Evolutionary conservation across 352 stramenopile genomes (phyloP).

Genomic region (Pythium dissimile): DNA sequence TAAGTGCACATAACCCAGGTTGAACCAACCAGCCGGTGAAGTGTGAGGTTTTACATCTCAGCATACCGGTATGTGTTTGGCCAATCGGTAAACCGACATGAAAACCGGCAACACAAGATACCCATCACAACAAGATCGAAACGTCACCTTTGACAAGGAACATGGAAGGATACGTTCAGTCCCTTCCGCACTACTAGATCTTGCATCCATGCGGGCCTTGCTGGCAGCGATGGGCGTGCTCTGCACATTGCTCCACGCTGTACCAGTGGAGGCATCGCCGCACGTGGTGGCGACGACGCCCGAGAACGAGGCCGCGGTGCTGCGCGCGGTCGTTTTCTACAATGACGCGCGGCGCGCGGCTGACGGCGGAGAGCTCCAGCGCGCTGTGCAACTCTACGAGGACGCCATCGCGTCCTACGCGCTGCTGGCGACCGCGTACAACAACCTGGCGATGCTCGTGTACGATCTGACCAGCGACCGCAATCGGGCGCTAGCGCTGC

Average conservation of each 20-base stretch:
- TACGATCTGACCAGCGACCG: constrained; percentile 18
- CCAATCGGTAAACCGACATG: constrained; percentile 7
- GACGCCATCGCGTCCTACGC: constrained; percentile 47
- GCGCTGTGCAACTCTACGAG: constrained; percentile 36
- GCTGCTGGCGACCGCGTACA: constrained; percentile 54
- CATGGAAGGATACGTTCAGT: constrained; percentile 18
- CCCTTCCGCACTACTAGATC: background rate
- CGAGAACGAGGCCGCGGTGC: constrained; percentile 12
- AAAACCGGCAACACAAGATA: constrained; percentile 8
- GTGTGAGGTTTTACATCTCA: background rate
- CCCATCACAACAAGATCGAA: background rate
- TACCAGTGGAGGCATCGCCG: background rate
- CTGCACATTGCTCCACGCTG: no score
- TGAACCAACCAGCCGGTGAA: background rate
- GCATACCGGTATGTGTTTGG: constrained; percentile 4
- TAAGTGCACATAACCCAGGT: constrained; percentile 2
- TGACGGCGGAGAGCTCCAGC: constrained; percentile 4
- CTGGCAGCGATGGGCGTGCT: no score
- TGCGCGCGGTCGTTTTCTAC: constrained; percentile 10
- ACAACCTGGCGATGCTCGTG: constrained; percentile 75
- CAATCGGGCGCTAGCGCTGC: constrained; percentile 32
- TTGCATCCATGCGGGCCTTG: no score
- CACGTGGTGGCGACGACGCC: constrained; percentile 9
- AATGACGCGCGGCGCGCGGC: constrained; percentile 5
- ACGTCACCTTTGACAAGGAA: constrained; percentile 12